Conservation (phyloP, 208 protist species). For the Polymyxa betae region DNA sequence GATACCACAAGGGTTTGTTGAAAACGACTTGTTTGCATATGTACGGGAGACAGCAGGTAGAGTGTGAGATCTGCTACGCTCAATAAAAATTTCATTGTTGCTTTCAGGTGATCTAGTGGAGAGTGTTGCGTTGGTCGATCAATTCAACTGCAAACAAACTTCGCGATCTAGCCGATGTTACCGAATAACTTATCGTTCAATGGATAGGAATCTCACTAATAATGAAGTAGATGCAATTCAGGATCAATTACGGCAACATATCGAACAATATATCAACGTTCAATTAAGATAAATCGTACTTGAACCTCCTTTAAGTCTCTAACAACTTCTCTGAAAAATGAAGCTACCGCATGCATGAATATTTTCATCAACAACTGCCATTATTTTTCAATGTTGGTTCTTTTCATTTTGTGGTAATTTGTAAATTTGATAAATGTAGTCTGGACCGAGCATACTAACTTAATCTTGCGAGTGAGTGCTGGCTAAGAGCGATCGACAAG, state of each 20-base stretch:
- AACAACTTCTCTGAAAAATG: too few species aligned
- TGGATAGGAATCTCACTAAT: conserved; percentile 80
- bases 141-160: conserved; percentile 81
- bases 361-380: too few species aligned
- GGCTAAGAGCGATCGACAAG: too few species aligned
- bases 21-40: conserved; percentile 81
- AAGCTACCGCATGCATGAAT: too few species aligned
- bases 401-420: too few species aligned
- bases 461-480: too few species aligned
- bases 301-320: too few species aligned
- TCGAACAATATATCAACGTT: conserved; percentile 58
- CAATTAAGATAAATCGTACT: conserved; percentile 67
- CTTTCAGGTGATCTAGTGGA: conserved; percentile 76
- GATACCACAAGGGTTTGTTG: conserved; percentile 70
- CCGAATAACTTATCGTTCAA: conserved; percentile 81
- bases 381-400: too few species aligned
- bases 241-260: conserved; percentile 61
- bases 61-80: neutral
- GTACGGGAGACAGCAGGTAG: conserved; percentile 66
- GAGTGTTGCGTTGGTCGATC: conserved; percentile 72
- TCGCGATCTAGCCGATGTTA: conserved; percentile 74
- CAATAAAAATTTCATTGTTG: conserved; percentile 9
- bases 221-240: conserved; percentile 78
- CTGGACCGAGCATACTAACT: too few species aligned
- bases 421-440: too few species aligned